Base-by-base conservation (phyloP, 768 basidiomycete genomes). In the Mycena capillaripes region DNA sequence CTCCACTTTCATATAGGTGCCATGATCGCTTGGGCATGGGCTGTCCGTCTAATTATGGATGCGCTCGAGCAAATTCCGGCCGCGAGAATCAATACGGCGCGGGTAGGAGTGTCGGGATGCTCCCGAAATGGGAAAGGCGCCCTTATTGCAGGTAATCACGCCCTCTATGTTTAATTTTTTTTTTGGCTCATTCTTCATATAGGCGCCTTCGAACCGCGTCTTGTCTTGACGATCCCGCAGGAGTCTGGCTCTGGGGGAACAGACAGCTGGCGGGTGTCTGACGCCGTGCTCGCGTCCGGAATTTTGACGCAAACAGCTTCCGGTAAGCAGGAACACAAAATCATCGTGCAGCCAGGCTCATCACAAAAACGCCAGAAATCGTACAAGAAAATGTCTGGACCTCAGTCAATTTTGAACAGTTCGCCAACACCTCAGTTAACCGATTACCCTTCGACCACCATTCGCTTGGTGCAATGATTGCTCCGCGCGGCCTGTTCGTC, bases 11-110 rank as follows among this genome's bases (percentile, higher is more conserved):
- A 38, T 52, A 2, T 12, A 74, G 73, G 82, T 53, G 87, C 90
- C 11, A 87, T 90, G 88, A 89, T 83, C 11, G 90, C 90, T 0
- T 91, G 90, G 90, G 87, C 87, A 5, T 90, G 89, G 90, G 89
- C 88, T 71, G 85, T 90, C 66, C 83, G 84, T 67, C 86, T 89
- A 48, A 85, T 91, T 77, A 89, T 91, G 77, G 90, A 90, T 76
- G 87, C 85, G n/a, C 87, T 91, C 70, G 88, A 90, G 80, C 75
- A 77, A 27, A 87, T 85, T 1, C 84, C 89, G 29, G 69, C 78
- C 36, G 83, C 85, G 14, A 83, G 83, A 44, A 87, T 91, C 79
- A 85, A 91, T 76, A 78, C 85, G 30, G 79, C 79, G 52, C 84
- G 83, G 74, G 83, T 90, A 67, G 90, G 83, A 38, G 89, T 90